These are phyloP conservation scores for Colletotrichum magnum DNA, from an alignment of 2,329 filamentous ascomycete species.

Conservation along the genomic window DNA sequence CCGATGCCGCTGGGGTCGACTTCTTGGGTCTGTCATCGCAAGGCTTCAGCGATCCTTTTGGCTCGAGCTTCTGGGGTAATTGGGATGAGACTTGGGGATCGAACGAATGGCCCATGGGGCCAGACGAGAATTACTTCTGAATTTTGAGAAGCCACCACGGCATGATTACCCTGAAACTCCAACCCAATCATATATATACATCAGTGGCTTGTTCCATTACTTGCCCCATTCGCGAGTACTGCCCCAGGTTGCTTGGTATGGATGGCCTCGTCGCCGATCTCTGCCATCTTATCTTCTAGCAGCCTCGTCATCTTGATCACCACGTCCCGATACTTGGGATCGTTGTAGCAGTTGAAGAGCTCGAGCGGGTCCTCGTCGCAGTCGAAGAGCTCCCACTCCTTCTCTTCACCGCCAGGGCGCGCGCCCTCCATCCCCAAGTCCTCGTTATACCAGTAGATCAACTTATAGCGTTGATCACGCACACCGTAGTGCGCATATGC, in stretches of 20 bases:
- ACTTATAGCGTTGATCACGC: conserved; percentile 65
- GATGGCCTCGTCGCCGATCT: conserved; percentile 63
- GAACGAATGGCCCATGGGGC: no score
- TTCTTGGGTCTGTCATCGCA: no score
- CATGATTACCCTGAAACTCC: no score
- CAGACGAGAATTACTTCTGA: no score
- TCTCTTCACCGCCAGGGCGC: conserved; percentile 54
- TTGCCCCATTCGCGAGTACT: no score
- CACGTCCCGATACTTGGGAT: conserved; percentile 53
- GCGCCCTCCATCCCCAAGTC: conserved; percentile 61
- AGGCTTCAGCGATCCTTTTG: no score
- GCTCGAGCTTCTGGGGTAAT: no score
- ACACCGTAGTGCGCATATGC: conserved; percentile 67
- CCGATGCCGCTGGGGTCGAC: no score
- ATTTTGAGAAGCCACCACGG: no score
- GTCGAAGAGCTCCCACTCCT: conserved; percentile 70
- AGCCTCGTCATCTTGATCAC: conserved; percentile 56
- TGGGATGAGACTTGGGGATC: no score
- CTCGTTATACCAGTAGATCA: conserved; percentile 72
- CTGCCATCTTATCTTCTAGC: conserved; percentile 64
- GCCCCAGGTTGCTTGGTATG: conserved; percentile 39
- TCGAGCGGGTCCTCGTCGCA: conserved; percentile 65
- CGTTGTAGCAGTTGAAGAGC: conserved; percentile 62
- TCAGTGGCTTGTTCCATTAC: no score
- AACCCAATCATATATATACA: no score